Conservation (phyloP, 2,329 filamentous ascomycete species). For the Trichophyton simii region DNA sequence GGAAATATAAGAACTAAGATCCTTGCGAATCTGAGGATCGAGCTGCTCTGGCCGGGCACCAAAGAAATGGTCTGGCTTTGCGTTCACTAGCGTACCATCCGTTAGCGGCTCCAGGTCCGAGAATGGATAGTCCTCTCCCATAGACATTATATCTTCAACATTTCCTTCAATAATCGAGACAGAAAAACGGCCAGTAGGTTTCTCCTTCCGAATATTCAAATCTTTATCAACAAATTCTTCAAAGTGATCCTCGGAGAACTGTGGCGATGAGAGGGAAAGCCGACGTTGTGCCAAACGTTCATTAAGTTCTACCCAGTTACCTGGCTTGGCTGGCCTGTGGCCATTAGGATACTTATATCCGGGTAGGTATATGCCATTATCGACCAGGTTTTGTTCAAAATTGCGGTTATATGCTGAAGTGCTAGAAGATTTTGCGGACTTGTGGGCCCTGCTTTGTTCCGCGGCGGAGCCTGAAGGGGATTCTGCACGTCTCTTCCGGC, state of each 20-base stretch:
- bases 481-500: not conserved
- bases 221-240: not conserved
- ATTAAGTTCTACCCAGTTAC: not conserved
- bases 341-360: not conserved
- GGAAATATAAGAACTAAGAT: constrained; percentile 18
- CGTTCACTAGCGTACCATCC: constrained; percentile 18
- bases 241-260: not conserved
- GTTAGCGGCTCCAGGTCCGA: constrained; percentile 26
- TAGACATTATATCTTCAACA: constrained; percentile 12
- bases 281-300: not conserved
- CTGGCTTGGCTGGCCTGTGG: not conserved
- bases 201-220: constrained; percentile 18
- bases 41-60: constrained; percentile 21
- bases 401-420: not conserved
- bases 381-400: not conserved
- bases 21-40: constrained; percentile 17
- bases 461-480: not conserved
- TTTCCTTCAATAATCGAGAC: constrained; percentile 19
- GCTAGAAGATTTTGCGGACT: not conserved
- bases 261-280: not conserved
- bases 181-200: constrained; percentile 22
- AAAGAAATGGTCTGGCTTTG: constrained; percentile 23
- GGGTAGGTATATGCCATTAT: not conserved
- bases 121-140: constrained; percentile 21
- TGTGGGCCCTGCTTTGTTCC: not conserved